Evolutionary conservation across 257 asterid genomes (phyloP), one percentile per base, ranked within the genome.

Genomic region (Galeopsis tetrahit): DNA sequence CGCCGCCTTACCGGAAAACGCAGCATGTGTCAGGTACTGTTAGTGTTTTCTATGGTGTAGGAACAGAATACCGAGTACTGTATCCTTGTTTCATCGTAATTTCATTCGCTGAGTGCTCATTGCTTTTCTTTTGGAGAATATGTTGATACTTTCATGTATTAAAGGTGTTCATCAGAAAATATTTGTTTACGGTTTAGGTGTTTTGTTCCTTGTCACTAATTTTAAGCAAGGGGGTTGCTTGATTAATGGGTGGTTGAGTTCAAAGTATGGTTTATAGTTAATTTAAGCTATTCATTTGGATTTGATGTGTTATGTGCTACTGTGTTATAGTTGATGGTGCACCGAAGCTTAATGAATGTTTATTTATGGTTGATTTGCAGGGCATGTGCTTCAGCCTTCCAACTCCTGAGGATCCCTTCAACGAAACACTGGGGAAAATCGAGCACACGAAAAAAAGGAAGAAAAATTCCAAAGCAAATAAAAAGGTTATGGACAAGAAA

Each of bases 321-420:
- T 53, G 31, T n/a, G 21, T 21, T 66, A 64, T 43, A 21, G 48
- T 65, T 31, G 7, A 58, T 10, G 51, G 21, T 71, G 60, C 3
- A 40, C 34, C 2, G 38, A 63, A 43, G 70, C 73, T 69, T 55
- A 67, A 59, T 11, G 66, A 66, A 35, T 31, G 14, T 9, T 28
- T 68, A 0, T 9, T 38, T 64, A 15, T 59, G 70, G 70, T 66
- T 70, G 70, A 63, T 71, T 63, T 76, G 66, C 85, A 95, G 98
- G 94, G 99, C 11, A 95, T 95, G 99, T 95, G 98, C 79, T 95
- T 76, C 81, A 92, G 91, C 81, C 88, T 95, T 72, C 99, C 98
- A 51, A 83, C 94, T 5, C 79, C 77, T 4, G 97, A 88, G 68
- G 91, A 95, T 77, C 98, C 99, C 35, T 92, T 78, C 77, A 95